phyloP scores from a whole-genome alignment of 208 protist genomes.

The Acanthamoeba castellanii region DNA sequence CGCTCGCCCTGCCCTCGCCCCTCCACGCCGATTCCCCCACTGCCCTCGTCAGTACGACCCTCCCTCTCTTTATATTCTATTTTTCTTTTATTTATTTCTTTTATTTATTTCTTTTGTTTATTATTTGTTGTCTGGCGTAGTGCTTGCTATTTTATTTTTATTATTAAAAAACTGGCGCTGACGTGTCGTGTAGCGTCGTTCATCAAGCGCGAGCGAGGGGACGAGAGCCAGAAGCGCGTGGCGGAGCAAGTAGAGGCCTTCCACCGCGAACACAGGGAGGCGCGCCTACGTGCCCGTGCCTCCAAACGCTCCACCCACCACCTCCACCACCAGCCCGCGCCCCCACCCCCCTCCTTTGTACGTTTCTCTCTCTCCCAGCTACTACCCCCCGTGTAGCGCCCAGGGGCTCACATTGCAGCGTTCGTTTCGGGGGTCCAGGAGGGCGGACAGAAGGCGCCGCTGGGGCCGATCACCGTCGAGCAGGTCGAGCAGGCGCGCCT shows the following conservation, averaged over 20 bases:
- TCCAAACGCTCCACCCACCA: neutral
- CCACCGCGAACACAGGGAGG: conserved; percentile 3
- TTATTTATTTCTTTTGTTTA: too few species aligned
- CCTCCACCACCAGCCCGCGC: neutral
- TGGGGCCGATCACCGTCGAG: conserved; percentile 2
- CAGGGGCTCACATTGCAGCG: neutral
- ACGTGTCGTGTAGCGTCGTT: neutral
- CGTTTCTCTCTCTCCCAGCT: neutral
- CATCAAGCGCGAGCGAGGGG: neutral
- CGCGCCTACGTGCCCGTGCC: conserved; percentile 19
- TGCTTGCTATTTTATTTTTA: too few species aligned
- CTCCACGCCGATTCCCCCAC: conserved; percentile 42
- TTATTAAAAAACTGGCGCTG: too few species aligned
- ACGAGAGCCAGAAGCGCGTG: conserved; percentile 28
- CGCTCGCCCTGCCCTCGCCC: neutral
- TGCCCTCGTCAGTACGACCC: conserved; percentile 19
- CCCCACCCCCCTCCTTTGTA: neutral
- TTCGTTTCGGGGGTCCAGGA: neutral
- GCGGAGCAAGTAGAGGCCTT: conserved; percentile 24
- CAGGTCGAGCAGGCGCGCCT: conserved; percentile 17
- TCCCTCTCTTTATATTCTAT: too few species aligned
- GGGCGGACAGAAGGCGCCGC: neutral
- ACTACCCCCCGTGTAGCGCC: too few species aligned
- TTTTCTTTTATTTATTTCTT: neutral
- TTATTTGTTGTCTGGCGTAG: too few species aligned